A percentile compares a stretch with the other conserved stretches of the same genome.
These are phyloP conservation scores for Pinguiococcus pyrenoidosus DNA, from an alignment of 108 stramenopile genomes.

Conservation along the genomic window DNA sequence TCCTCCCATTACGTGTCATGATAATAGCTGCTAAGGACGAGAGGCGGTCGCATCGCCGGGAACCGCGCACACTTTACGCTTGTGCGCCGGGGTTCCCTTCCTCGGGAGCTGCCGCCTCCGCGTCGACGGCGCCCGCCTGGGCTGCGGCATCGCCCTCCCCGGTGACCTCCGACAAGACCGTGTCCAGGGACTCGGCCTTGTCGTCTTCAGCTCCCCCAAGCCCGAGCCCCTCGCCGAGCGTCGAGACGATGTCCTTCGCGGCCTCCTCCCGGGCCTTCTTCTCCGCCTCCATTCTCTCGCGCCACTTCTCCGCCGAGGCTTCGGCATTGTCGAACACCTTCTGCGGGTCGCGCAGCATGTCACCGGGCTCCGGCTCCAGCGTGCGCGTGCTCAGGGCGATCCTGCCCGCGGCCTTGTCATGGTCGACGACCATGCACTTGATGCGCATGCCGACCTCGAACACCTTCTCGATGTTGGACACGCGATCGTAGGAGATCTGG, in stretches of 20 bases:
- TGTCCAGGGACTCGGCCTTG: conserved; percentile 7
- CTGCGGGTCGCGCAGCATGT: conserved; percentile 76
- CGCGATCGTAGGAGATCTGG: conserved; percentile 91
- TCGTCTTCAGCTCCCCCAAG: conserved; percentile 46
- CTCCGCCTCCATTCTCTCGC: conserved; percentile 78
- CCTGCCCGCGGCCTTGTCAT: conserved; percentile 75
- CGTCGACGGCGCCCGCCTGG: too few species aligned
- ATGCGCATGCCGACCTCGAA: conserved; percentile 70
- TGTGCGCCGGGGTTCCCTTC: too few species aligned
- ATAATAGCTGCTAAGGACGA: too few species aligned
- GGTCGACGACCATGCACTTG: conserved; percentile 96
- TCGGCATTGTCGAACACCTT: conserved; percentile 73
- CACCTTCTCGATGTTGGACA: conserved; percentile 75
- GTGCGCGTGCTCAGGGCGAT: conserved; percentile 90
- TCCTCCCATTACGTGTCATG: too few species aligned
- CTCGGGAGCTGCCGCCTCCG: too few species aligned
- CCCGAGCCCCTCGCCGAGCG: conserved; percentile 75
- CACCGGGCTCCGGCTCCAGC: conserved; percentile 88
- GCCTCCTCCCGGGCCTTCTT: conserved; percentile 75
- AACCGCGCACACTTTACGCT: too few species aligned
- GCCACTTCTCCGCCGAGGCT: conserved; percentile 67
- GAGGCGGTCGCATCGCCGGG: too few species aligned
- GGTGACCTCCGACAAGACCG: conserved; percentile 46
- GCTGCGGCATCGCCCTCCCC: too few species aligned
- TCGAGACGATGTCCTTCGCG: conserved; percentile 79